Conservation (phyloP, 192 early-diverging fungal species). For the Coemansia sp. region DNA sequence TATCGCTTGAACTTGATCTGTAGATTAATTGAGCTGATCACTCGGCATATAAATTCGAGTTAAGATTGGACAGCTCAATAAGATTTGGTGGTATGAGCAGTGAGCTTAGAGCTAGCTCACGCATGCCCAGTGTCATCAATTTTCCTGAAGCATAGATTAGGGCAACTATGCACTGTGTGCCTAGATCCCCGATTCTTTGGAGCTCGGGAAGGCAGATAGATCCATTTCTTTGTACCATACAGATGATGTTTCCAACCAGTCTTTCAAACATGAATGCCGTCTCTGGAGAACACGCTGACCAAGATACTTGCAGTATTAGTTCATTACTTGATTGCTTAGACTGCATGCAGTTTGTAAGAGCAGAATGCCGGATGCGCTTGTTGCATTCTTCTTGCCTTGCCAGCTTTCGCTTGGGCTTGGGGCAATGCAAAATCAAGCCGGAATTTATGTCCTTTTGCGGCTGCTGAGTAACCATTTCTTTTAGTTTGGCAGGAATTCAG, state of each 20-base stretch:
- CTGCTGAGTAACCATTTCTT: no score
- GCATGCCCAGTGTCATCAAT: slow-evolving; percentile 6
- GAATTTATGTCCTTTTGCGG: no score
- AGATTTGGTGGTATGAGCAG: not conserved
- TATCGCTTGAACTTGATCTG: no score
- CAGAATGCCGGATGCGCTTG: no score
- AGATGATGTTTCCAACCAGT: slow-evolving; percentile 1
- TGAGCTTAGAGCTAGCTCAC: not conserved
- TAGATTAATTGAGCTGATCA: not conserved
- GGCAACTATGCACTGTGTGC: not conserved
- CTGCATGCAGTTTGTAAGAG: no score
- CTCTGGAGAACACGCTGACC: no score
- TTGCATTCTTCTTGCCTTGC: no score
- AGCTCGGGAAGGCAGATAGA: slow-evolving; percentile 3
- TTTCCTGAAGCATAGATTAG: not conserved
- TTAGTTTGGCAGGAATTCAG: not conserved
- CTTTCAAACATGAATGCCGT: no score
- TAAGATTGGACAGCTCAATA: not conserved
- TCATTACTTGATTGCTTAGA: no score
- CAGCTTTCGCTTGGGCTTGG: no score
- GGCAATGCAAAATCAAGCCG: no score
- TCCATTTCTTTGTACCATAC: slow-evolving; percentile 5
- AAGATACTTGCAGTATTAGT: no score
- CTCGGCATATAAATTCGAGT: not conserved
- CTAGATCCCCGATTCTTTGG: not conserved